These are phyloP conservation scores for Serendipita sp. DNA, from an alignment of 768 basidiomycete species.

Conservation along the genomic window DNA sequence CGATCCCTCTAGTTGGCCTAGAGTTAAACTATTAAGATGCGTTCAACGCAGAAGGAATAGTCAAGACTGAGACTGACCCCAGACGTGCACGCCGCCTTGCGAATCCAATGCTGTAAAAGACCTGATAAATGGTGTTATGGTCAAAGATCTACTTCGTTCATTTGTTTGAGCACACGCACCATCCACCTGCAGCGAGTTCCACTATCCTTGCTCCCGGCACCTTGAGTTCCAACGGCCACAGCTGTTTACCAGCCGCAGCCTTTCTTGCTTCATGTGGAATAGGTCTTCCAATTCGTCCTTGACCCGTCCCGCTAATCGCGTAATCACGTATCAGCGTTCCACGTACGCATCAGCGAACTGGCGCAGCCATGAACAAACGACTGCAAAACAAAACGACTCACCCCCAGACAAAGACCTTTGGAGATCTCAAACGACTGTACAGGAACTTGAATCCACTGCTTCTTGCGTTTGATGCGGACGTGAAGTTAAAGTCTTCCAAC, in stretches of 20 bases:
- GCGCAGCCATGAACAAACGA: too few species aligned
- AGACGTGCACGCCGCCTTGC: constrained; percentile 54
- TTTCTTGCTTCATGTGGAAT: constrained; percentile 23
- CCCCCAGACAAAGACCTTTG: constrained; percentile 44
- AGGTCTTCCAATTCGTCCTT: constrained; percentile 44
- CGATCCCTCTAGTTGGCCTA: constrained; percentile 48
- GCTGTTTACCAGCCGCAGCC: constrained; percentile 28
- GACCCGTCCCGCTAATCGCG: constrained; percentile 34
- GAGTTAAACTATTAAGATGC: too few species aligned
- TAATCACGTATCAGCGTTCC: background rate
- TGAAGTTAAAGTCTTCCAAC: constrained; percentile 61
- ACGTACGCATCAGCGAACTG: constrained; percentile 28
- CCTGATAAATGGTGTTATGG: constrained; percentile 28
- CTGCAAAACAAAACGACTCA: constrained; percentile 20
- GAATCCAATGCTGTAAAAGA: constrained; percentile 78
- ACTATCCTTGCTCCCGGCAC: constrained; percentile 53
- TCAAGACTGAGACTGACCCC: constrained; percentile 38
- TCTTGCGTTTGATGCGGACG: constrained; percentile 53
- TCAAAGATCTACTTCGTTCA: background rate
- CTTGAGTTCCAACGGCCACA: constrained; percentile 47
- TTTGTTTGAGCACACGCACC: constrained; percentile 44
- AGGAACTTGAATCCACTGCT: constrained; percentile 67
- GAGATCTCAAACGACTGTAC: constrained; percentile 44
- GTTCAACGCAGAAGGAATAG: background rate
- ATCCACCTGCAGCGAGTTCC: constrained; percentile 63